Evolutionary conservation across 345 rosid species (phyloP).

Genomic region (Populus pruinosa): DNA sequence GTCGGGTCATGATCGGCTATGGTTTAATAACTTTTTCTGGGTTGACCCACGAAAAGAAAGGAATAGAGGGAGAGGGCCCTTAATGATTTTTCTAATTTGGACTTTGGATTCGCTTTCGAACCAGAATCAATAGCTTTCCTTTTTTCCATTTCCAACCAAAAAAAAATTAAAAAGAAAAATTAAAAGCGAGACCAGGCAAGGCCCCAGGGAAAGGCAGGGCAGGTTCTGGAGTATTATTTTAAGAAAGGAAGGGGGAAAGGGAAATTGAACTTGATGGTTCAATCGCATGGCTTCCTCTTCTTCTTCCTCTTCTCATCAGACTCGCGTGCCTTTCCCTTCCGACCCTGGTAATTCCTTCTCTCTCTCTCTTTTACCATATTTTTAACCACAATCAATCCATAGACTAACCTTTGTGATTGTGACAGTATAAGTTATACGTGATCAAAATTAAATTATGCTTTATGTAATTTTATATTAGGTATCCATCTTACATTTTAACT

Average conservation of each 20-base stretch:
- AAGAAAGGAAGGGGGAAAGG: neutral
- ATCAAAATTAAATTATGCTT: neutral
- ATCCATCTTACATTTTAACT: no score
- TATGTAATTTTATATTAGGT: neutral
- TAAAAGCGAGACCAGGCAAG: no score
- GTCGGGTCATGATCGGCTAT: no score
- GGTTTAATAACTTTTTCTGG: no score
- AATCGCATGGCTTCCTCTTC: constrained; percentile 60
- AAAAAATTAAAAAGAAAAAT: no score
- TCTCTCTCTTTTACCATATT: neutral
- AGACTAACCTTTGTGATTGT: neutral
- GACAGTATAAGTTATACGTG: neutral
- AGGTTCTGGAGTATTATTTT: neutral
- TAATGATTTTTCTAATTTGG: no score
- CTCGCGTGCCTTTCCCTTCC: constrained; percentile 50
- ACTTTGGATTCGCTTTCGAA: no score
- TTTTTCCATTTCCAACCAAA: no score
- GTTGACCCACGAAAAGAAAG: no score
- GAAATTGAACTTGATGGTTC: constrained; percentile 25
- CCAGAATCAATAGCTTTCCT: no score
- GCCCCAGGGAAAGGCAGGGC: neutral
- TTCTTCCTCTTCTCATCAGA: constrained; percentile 38
- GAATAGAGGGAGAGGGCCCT: no score
- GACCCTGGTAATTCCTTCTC: constrained; percentile 32
- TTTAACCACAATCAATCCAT: neutral